Evolutionary conservation across 1,284 basidiomycete genomes (phyloP).

Genomic region (Apiotrichum domesticum): DNA sequence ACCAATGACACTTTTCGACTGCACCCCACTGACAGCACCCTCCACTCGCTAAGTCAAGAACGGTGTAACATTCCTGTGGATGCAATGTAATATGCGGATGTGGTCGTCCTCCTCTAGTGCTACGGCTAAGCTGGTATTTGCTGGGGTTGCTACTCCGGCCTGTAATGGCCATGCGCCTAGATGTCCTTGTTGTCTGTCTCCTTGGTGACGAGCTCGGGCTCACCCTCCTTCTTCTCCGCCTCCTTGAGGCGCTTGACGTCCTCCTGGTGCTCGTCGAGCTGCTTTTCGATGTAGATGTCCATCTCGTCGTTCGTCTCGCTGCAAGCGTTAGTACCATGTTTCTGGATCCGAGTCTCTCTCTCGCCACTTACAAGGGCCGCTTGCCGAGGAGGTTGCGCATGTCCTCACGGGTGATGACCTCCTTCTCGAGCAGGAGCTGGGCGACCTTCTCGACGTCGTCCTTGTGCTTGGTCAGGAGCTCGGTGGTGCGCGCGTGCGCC

Average conservation of each 20-base stretch:
- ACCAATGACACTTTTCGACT: too few relatives aligned
- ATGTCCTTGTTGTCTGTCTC: not conserved
- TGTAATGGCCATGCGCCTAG: not conserved
- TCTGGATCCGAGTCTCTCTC: not conserved
- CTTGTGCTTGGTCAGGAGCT: constrained; percentile 73
- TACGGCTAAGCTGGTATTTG: not conserved
- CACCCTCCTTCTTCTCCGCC: constrained; percentile 6
- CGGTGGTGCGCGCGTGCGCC: constrained; percentile 78
- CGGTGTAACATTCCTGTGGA: constrained; percentile 9
- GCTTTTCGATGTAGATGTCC: constrained; percentile 79
- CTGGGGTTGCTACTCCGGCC: not conserved
- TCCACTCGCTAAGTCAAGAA: not conserved
- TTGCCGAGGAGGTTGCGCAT: constrained; percentile 39
- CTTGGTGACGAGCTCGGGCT: constrained; percentile 3
- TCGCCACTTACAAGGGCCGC: constrained; percentile 25
- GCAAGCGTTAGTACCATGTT: not conserved
- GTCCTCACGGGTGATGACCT: constrained; percentile 75
- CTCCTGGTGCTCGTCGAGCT: constrained; percentile 40
- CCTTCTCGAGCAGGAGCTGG: constrained; percentile 79
- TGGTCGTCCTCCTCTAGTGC: not conserved
- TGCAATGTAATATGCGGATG: constrained; percentile 8
- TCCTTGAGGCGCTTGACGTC: constrained; percentile 10
- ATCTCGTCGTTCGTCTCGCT: constrained; percentile 61
- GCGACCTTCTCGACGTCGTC: constrained; percentile 94
- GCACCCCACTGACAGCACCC: too few relatives aligned